phyloP scores from a whole-genome alignment of 257 asterid species.

The Solanum rostratum region DNA sequence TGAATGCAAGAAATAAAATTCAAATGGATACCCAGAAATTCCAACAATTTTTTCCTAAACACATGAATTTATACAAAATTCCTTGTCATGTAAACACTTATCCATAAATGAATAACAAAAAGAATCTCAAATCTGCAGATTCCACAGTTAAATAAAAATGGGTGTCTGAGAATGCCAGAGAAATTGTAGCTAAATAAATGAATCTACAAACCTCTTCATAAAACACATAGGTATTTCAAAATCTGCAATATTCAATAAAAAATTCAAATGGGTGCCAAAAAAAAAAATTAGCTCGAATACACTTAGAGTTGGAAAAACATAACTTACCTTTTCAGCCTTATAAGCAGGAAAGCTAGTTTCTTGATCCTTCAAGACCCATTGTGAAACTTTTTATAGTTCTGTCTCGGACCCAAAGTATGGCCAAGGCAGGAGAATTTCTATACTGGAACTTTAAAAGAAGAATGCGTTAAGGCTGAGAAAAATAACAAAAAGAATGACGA shows the following conservation, averaged over 20 bases:
- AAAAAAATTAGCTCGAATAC: neutral
- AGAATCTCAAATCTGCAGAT: neutral
- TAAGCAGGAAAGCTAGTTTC: neutral
- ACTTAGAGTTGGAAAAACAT: neutral
- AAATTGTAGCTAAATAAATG: neutral
- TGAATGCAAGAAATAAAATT: neutral
- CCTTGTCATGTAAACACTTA: neutral
- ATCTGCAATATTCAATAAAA: neutral
- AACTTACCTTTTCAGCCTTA: neutral
- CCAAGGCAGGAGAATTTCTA: neutral
- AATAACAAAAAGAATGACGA: neutral
- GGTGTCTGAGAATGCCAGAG: neutral
- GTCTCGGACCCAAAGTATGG: neutral
- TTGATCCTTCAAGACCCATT: neutral
- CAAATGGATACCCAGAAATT: neutral
- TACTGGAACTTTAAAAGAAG: neutral
- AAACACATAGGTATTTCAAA: neutral
- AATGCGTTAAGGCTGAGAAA: neutral
- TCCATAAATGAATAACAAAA: neutral
- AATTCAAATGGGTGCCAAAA: neutral
- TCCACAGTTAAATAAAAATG: neutral
- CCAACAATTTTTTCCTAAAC: neutral
- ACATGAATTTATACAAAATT: neutral
- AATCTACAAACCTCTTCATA: neutral
- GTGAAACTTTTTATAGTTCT: neutral